phyloP scores from a whole-genome alignment of 495 filamentous ascomycete genomes.

The Hyaloscypha variabilis region DNA sequence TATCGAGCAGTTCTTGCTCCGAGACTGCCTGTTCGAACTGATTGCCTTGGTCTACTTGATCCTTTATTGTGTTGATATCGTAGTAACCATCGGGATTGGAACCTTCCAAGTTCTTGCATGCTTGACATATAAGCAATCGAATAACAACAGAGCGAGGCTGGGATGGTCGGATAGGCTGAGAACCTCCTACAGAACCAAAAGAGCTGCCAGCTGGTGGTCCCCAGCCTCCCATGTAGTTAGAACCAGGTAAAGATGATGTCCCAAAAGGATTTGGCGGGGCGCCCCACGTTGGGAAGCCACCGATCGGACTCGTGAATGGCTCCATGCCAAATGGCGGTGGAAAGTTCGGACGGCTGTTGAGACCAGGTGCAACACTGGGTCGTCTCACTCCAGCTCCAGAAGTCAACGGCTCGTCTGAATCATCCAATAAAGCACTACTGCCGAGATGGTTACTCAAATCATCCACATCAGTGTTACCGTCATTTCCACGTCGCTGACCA shows the following conservation, averaged over 20 bases:
- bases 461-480: constrained; percentile 57
- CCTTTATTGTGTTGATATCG: constrained; percentile 64
- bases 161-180: constrained; percentile 32
- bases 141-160: constrained; percentile 47
- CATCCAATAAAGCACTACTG: constrained; percentile 90
- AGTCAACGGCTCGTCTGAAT: constrained; percentile 58
- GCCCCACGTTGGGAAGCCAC: constrained; percentile 27
- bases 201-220: constrained; percentile 13
- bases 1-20: constrained; percentile 77
- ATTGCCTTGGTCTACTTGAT: constrained; percentile 64
- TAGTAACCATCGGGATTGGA: constrained; percentile 60
- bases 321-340: constrained; percentile 31
- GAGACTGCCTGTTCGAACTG: constrained; percentile 60
- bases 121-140: constrained; percentile 51
- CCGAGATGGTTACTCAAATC: constrained; percentile 84
- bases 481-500: constrained; percentile 42
- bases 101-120: constrained; percentile 48
- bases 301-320: constrained; percentile 27
- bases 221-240: constrained; percentile 31
- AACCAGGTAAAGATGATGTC: constrained; percentile 29
- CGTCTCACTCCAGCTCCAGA: constrained; percentile 31
- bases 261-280: constrained; percentile 31
- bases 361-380: constrained; percentile 33
- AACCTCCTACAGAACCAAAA: constrained; percentile 27
- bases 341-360: constrained; percentile 22